A percentile compares a stretch with the other conserved stretches of the same genome.
Conservation (phyloP, 2,329 filamentous ascomycete genomes). For the Ilyonectria robusta region DNA sequence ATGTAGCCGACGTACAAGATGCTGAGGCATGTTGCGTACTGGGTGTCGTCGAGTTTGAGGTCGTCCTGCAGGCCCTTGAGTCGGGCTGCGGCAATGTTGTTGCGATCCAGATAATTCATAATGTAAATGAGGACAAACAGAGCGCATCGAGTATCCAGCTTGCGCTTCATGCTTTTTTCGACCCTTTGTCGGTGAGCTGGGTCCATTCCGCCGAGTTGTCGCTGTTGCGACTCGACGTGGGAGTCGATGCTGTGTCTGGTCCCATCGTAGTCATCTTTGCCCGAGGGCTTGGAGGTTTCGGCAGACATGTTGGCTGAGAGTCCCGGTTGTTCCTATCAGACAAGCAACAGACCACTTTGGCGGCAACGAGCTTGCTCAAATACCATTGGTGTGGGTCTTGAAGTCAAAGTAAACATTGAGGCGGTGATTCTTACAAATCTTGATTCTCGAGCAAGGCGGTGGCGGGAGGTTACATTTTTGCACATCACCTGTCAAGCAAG, state of each 20-base stretch:
- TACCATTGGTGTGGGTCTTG: not conserved
- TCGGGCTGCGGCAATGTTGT: conserved; percentile 77
- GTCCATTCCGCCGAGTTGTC: conserved; percentile 41
- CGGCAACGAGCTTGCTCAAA: not conserved
- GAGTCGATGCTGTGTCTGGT: conserved; percentile 21
- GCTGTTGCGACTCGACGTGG: not conserved
- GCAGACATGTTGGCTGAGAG: conserved; percentile 1
- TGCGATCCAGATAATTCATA: conserved; percentile 78
- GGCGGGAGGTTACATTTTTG: not conserved
- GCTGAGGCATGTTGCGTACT: conserved; percentile 75
- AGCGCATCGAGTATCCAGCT: conserved; percentile 78
- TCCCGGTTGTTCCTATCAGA: no score
- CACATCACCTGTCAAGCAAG: not conserved
- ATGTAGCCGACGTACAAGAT: conserved; percentile 79
- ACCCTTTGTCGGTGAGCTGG: conserved; percentile 66
- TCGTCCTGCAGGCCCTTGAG: conserved; percentile 76
- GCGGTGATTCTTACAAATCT: not conserved
- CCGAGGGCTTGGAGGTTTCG: conserved; percentile 12
- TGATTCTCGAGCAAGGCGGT: not conserved
- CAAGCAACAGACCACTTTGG: not conserved
- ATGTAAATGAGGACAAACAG: conserved; percentile 84
- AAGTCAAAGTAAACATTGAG: not conserved
- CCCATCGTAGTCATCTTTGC: not conserved
- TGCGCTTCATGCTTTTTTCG: conserved; percentile 77
- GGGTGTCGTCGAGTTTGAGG: conserved; percentile 65